Evolutionary conservation across 805 yeast genomes (phyloP).

Genomic region (Grigorovia transvaalensis): DNA sequence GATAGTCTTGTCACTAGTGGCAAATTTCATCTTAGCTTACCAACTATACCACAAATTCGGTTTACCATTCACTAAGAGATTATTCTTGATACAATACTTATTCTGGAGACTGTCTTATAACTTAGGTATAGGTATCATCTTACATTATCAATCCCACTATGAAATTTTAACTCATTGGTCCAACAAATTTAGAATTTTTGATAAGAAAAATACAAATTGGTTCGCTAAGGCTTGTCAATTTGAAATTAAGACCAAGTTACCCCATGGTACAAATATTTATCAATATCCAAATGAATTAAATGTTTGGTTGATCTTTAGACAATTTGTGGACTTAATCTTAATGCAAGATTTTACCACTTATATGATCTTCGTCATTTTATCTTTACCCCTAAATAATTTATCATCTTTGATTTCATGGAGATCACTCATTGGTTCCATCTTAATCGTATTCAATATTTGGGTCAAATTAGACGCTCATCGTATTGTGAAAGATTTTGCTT

Average conservation of each 20-base stretch:
- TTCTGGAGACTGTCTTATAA: conserved; percentile 73
- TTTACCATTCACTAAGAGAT: conserved; percentile 17
- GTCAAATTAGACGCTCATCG: conserved; percentile 82
- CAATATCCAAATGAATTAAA: conserved; percentile 63
- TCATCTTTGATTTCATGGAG: conserved; percentile 38
- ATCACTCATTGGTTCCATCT: conserved; percentile 45
- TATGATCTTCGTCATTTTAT: conserved; percentile 47
- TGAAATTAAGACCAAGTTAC: conserved; percentile 32
- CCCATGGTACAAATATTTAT: conserved; percentile 24
- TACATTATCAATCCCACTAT: conserved; percentile 55
- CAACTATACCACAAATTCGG: conserved; percentile 16
- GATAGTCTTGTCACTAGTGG: conserved; percentile 38
- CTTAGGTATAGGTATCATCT: conserved; percentile 64
- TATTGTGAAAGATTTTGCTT: conserved; percentile 80
- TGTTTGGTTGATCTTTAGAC: conserved; percentile 73
- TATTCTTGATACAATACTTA: conserved; percentile 46
- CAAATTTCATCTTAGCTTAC: conserved; percentile 29
- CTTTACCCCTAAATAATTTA: conserved; percentile 34
- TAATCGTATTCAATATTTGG: conserved; percentile 69
- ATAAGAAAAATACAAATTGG: conserved; percentile 18
- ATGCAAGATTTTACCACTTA: conserved; percentile 80
- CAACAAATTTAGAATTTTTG: conserved; percentile 35
- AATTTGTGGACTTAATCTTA: conserved; percentile 67
- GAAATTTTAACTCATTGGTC: conserved; percentile 46
- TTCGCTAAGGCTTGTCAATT: conserved; percentile 35